phyloP scores from a whole-genome alignment of 495 filamentous ascomycete genomes.

The Xylaria nigripes region DNA sequence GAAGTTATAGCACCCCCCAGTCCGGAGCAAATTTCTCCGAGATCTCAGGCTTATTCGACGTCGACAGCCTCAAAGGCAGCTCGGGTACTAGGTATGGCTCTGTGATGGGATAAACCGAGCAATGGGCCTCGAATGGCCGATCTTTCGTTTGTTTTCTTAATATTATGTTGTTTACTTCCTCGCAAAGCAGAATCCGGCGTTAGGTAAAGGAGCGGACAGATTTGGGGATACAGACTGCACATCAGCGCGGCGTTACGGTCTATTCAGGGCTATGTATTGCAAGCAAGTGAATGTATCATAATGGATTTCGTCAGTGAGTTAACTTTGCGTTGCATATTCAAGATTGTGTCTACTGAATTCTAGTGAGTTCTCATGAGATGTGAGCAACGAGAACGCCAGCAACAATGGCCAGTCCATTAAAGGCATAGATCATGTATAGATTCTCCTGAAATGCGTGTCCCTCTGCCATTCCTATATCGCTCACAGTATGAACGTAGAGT shows the following conservation, averaged over 20 bases:
- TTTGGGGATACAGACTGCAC: neutral
- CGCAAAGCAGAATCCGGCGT: neutral
- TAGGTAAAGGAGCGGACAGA: neutral
- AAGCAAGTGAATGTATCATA: neutral
- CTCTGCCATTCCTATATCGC: no score
- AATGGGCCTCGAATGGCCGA: no score
- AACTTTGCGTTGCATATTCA: neutral
- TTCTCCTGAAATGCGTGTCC: no score
- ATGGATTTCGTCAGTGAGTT: neutral
- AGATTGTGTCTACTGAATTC: neutral
- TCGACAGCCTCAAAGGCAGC: slow-evolving; percentile 26
- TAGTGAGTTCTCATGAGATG: no score
- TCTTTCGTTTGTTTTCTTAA: no score
- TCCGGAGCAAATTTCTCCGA: slow-evolving; percentile 12
- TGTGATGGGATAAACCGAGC: slow-evolving; percentile 5
- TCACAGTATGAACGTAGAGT: no score
- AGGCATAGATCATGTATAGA: no score
- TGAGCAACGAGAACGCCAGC: no score
- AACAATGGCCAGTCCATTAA: no score
- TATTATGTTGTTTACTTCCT: neutral
- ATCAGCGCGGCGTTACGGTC: slow-evolving; percentile 9
- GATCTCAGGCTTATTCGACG: slow-evolving; percentile 15
- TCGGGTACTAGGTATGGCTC: slow-evolving; percentile 26
- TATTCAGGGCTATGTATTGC: neutral
- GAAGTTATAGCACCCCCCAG: slow-evolving; percentile 21